These are phyloP conservation scores for Sugiyamaella boreocaroliniensis DNA, from an alignment of 805 yeast genomes.

Conservation along the genomic window DNA sequence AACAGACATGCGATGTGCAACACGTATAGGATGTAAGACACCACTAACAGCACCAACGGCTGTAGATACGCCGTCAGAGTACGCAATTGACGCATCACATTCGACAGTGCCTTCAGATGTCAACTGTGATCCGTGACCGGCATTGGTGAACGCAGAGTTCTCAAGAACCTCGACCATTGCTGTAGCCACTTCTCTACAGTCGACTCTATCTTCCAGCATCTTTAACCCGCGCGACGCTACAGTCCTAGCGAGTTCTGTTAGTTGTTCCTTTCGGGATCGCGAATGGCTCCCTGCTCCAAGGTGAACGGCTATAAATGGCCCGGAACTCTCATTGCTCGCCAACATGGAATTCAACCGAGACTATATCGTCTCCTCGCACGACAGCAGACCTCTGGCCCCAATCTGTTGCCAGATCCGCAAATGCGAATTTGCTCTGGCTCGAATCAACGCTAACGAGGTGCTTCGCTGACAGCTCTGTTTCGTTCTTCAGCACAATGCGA, in stretches of 20 bases:
- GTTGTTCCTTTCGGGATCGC: slow-evolving; percentile 5
- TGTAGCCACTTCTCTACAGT: slow-evolving; percentile 20
- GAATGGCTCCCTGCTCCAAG: slow-evolving; percentile 31
- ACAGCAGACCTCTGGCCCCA: slow-evolving; percentile 18
- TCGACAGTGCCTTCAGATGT: slow-evolving; percentile 31
- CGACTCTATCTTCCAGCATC: slow-evolving; percentile 14
- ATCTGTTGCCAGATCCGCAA: slow-evolving; percentile 15
- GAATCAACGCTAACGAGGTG: slow-evolving; percentile 18
- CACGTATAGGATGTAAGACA: slow-evolving; percentile 27
- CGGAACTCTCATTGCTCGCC: background rate
- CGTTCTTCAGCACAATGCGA: slow-evolving; percentile 6
- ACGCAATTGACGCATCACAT: slow-evolving; percentile 36
- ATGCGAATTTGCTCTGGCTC: slow-evolving; percentile 16
- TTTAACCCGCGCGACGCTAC: slow-evolving; percentile 20
- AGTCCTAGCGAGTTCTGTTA: slow-evolving; percentile 13
- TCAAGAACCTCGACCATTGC: slow-evolving; percentile 30
- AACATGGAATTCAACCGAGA: slow-evolving; percentile 7
- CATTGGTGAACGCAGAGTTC: slow-evolving; percentile 32
- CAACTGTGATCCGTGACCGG: slow-evolving; percentile 37
- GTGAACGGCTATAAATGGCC: slow-evolving; percentile 25
- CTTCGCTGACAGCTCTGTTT: slow-evolving; percentile 9
- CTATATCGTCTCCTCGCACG: slow-evolving; percentile 18
- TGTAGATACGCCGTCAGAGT: slow-evolving; percentile 19
- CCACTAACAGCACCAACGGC: slow-evolving; percentile 30
- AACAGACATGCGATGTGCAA: slow-evolving; percentile 21